phyloP scores from a whole-genome alignment of 1,284 basidiomycete species.

The Hemileia vastatrix region DNA sequence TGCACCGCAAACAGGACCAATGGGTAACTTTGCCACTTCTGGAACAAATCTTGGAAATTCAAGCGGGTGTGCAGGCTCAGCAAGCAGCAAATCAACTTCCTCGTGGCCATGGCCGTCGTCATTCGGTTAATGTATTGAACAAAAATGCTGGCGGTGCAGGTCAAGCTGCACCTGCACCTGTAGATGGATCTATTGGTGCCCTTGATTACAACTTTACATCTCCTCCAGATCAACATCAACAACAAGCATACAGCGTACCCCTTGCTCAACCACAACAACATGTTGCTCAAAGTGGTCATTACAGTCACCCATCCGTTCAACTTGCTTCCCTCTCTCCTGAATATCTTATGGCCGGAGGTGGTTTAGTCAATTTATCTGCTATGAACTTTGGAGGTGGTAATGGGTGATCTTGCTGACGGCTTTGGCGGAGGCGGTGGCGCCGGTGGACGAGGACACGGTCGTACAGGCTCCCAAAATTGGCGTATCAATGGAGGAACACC shows the following conservation, averaged over 20 bases:
- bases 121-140: constrained; percentile 73
- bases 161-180: constrained; percentile 22
- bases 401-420: constrained; percentile 37
- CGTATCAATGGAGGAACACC: constrained; percentile 32
- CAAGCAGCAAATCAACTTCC: no score
- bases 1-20: constrained; percentile 7
- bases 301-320: constrained; percentile 35
- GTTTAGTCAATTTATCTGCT: no score
- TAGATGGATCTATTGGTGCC: constrained; percentile 20
- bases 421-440: constrained; percentile 30
- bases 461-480: constrained; percentile 26
- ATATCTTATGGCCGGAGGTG: constrained; percentile 42
- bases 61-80: constrained; percentile 11
- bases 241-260: constrained; percentile 24
- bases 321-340: constrained; percentile 37
- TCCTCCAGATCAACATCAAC: constrained; percentile 21
- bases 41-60: constrained; percentile 31
- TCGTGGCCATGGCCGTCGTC: constrained; percentile 76
- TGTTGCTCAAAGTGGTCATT: constrained; percentile 3
- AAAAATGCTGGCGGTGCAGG: constrained; percentile 38
- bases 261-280: no score
- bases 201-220: constrained; percentile 34
- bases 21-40: constrained; percentile 32
- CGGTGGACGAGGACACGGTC: constrained; percentile 23
- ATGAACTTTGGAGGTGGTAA: no score